Evolutionary conservation across 805 yeast genomes (phyloP).

Genomic region (Millerozyma miso): DNA sequence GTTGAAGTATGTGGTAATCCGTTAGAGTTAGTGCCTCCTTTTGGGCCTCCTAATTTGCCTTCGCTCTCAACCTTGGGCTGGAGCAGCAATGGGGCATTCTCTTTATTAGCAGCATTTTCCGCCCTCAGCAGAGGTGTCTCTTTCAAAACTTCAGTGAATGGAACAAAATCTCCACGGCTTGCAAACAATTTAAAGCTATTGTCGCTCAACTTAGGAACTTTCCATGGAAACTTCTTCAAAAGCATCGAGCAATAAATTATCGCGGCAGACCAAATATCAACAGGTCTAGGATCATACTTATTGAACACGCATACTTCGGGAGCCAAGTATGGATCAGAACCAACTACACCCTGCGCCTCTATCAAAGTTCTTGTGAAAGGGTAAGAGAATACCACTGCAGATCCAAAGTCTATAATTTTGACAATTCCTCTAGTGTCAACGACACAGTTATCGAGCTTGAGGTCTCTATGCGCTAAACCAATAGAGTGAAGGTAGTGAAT

Average conservation of each 20-base stretch:
- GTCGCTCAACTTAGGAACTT: slow-evolving; percentile 67
- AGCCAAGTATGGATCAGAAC: slow-evolving; percentile 82
- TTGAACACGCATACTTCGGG: slow-evolving; percentile 66
- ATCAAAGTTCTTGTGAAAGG: slow-evolving; percentile 62
- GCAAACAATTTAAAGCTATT: slow-evolving; percentile 66
- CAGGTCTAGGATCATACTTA: slow-evolving; percentile 70
- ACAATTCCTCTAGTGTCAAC: slow-evolving; percentile 69
- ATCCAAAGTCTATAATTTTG: slow-evolving; percentile 78
- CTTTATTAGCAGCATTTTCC: slow-evolving; percentile 13
- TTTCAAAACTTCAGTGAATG: slow-evolving; percentile 52
- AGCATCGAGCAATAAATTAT: slow-evolving; percentile 87
- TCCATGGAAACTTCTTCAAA: slow-evolving; percentile 83
- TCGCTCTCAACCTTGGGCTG: slow-evolving; percentile 18
- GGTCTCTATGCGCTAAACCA: slow-evolving; percentile 81
- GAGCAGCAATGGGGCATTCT: slow-evolving; percentile 12
- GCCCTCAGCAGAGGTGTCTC: slow-evolving; percentile 25
- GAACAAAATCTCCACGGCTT: slow-evolving; percentile 47
- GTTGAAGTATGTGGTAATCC: slow-evolving; percentile 57
- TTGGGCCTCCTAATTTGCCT: slow-evolving; percentile 14
- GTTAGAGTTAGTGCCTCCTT: slow-evolving; percentile 7
- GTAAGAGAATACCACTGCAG: slow-evolving; percentile 76
- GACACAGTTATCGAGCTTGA: slow-evolving; percentile 80
- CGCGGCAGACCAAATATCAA: slow-evolving; percentile 82
- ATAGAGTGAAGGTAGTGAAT: slow-evolving; percentile 68
- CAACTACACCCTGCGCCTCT: slow-evolving; percentile 72